Evolutionary conservation across 345 rosid species (phyloP), one percentile per base, ranked within the genome.

Genomic region (Gossypium bickii): DNA sequence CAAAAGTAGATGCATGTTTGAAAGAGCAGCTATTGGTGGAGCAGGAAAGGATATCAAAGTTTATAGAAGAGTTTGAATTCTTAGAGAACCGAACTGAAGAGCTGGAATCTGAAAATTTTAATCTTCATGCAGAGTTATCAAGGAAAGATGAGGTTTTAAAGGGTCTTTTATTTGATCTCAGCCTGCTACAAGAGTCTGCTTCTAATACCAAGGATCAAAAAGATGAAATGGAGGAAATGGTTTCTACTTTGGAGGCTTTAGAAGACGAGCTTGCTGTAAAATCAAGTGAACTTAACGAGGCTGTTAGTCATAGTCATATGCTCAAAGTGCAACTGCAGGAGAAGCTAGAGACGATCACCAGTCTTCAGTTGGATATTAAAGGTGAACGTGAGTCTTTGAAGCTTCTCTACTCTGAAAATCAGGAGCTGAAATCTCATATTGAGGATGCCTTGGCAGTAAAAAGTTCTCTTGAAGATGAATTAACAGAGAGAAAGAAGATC

Each of bases 111-210:
- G 89, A 87, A 74, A 91, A 87, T 83, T 66, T 44, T 48, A 81
- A 49, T 79, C 92, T 92, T 74, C 88, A 78, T 67, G 83, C 81
- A 66, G 96, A 95, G 85, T 75, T 91, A 81, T 76, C 77, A 60
- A 90, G 98, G 86, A 95, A 92, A 77, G 94, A 95, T 76, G 93
- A 90, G 51, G 84, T 95, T 81, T 72, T 92, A 25, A 85, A 87
- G 65, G 99, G 98, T 70, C 77, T 95, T 75, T 83, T 80, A 78
- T 95, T 95, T 86, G 97, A 95, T 82, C 82, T 92, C 67, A 89
- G 96, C 82, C 81, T 91, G 74, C 77, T 94, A 78, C 99, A 94
- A 78, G 99, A 92, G 75, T 91, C 99, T 77, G 93, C 96, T 70
- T 92, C 98, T 65, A 88, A 77, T 73, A 81, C 85, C 17, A 89